These are phyloP conservation scores for Neurospora africana DNA, from an alignment of 495 filamentous ascomycete species.

Conservation along the genomic window DNA sequence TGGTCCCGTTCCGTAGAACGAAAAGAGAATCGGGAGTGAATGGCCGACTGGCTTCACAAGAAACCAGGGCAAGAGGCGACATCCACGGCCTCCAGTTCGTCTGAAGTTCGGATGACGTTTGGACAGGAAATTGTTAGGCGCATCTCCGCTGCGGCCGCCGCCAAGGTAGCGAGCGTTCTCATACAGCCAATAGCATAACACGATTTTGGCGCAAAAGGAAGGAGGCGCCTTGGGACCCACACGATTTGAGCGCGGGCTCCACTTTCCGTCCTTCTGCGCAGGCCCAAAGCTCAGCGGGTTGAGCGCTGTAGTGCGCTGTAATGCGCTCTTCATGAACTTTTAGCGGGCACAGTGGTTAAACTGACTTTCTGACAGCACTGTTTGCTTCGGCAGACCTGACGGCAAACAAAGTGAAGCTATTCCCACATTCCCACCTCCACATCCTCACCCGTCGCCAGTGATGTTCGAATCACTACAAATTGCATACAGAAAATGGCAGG, in stretches of 20 bases:
- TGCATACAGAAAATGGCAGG: neutral
- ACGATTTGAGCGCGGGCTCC: neutral
- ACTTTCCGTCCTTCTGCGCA: neutral
- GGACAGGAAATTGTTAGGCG: neutral
- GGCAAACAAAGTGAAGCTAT: neutral
- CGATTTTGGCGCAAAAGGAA: neutral
- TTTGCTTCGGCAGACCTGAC: neutral
- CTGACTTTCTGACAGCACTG: neutral
- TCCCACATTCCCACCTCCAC: neutral
- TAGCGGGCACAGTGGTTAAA: neutral
- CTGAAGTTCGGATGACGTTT: neutral
- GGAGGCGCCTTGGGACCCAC: neutral
- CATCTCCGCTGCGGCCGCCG: neutral
- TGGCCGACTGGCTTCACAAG: neutral
- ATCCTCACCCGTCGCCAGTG: neutral
- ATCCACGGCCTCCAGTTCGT: neutral
- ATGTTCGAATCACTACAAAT: neutral
- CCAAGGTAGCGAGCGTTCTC: neutral
- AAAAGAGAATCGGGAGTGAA: neutral
- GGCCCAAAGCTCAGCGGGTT: neutral
- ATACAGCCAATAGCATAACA: neutral
- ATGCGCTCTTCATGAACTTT: neutral
- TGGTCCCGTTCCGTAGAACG: neutral
- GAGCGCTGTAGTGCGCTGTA: neutral
- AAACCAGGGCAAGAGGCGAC: neutral